Base-by-base conservation (phyloP, 805 yeast species). In the Wickerhamomyces alni region DNA sequence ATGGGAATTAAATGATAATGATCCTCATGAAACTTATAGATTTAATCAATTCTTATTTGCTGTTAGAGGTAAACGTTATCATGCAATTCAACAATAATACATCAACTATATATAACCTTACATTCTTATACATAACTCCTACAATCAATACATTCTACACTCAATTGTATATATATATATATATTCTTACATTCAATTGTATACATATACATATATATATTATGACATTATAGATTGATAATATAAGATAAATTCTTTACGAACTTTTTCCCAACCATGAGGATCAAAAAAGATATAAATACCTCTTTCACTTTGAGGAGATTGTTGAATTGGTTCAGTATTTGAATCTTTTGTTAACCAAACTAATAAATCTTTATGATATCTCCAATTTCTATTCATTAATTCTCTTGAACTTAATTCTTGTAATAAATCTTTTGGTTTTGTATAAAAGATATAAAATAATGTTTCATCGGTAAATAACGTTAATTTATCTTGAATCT, bases 321-420 rank as follows among this genome's bases (percentile, higher is more conserved):
- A 76, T 43, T 87, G 86, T 48, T 69, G 78, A 13, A 86, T 75
- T 1, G 97, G 96, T 60, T 91, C 98, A 45, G 80, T 80, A 52
- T 78, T 77, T 22, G 95, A 85, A 54, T 88, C 96, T 61, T 93
- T 93, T 11, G 99, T 93, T 43, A 93, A 67, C 99, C 99, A 93
- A 37, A 93, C 88, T 65, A 89, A 94, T 41, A 93, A 74, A 45
- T 87, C 95, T 64, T 88, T 91, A 64, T 93, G 99, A 57, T 86
- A 93, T 50, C 98, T 75, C 99, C 99, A 93, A 63, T 91, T 93
- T 52, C 99, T 74, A 46, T 80, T 80, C 52, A 87, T 87, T 50
- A 93, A 73, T 60, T 91, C 98, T 43, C 91, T 71, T 6, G 97
- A 94, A 5, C 95, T 94, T 41, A 88, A 75, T 59, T 93, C 99